A percentile compares a stretch with the other conserved stretches of the same genome.
Evolutionary conservation across 805 yeast genomes (phyloP).

Genomic region (Allodekkera sacchari): DNA sequence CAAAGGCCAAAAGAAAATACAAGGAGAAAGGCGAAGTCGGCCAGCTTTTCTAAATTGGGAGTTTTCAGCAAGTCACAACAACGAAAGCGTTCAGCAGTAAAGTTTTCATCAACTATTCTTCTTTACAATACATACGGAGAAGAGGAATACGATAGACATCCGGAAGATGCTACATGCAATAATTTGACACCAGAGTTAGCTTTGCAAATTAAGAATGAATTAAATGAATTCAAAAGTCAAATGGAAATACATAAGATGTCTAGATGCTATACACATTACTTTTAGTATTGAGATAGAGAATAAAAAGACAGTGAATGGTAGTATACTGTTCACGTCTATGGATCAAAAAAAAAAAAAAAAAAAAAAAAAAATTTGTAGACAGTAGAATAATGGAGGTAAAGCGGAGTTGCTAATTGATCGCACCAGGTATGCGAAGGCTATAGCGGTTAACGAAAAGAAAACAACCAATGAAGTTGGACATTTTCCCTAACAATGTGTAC

Average conservation of each 20-base stretch:
- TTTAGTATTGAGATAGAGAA: too few relatives aligned
- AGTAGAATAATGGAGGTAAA: too few relatives aligned
- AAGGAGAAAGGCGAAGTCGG: slow-evolving; percentile 13
- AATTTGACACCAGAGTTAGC: slow-evolving; percentile 83
- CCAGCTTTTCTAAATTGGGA: slow-evolving; percentile 12
- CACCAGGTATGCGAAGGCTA: too few relatives aligned
- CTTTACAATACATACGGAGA: slow-evolving; percentile 79
- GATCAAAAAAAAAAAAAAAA: too few relatives aligned
- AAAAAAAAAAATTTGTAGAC: too few relatives aligned
- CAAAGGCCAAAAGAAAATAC: slow-evolving; percentile 13
- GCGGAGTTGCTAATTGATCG: too few relatives aligned
- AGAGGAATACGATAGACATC: slow-evolving; percentile 85
- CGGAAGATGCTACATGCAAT: slow-evolving; percentile 89
- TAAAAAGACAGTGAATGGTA: too few relatives aligned
- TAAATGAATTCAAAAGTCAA: slow-evolving; percentile 66
- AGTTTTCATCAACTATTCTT: slow-evolving; percentile 74
- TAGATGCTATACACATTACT: slow-evolving; percentile 75
- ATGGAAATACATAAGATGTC: slow-evolving; percentile 84
- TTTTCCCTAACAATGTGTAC: too few relatives aligned
- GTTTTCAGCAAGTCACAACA: slow-evolving; percentile 6
- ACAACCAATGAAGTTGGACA: too few relatives aligned
- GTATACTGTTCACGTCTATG: too few relatives aligned
- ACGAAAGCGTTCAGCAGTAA: too few relatives aligned
- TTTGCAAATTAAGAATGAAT: slow-evolving; percentile 75
- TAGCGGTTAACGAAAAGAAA: too few relatives aligned